Conservation (phyloP, 2,329 filamentous ascomycete genomes). For the Macrophomina phaseolina region DNA sequence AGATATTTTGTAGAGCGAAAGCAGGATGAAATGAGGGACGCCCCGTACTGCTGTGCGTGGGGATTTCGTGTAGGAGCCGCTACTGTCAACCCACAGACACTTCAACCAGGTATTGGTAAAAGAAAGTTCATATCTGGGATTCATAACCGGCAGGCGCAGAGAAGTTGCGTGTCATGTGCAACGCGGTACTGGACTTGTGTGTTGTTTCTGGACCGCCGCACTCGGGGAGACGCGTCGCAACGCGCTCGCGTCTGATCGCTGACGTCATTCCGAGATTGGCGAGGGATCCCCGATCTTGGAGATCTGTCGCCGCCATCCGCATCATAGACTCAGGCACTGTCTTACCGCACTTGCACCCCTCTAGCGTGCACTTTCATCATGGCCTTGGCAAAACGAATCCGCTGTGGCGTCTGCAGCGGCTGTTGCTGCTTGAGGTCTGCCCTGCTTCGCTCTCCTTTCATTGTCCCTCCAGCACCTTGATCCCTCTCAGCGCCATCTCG, state of each 20-base stretch:
- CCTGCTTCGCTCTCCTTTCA: background rate
- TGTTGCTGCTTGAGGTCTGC: background rate
- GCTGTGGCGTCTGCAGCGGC: slow-evolving; percentile 5
- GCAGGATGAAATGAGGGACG: no score
- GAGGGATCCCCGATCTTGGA: slow-evolving; percentile 7
- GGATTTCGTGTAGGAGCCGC: no score
- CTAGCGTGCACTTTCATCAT: slow-evolving; percentile 11
- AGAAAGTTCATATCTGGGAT: no score
- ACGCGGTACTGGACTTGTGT: background rate
- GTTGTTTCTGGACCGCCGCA: background rate
- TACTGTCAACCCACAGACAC: no score
- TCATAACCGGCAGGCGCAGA: no score
- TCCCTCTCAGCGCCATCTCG: background rate
- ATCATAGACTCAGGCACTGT: slow-evolving; percentile 20
- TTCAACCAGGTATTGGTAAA: no score
- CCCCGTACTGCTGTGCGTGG: no score
- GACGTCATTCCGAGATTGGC: slow-evolving; percentile 23
- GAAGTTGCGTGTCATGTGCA: no score
- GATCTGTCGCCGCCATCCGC: slow-evolving; percentile 18
- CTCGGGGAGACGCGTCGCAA: slow-evolving; percentile 8
- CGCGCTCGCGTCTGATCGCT: background rate
- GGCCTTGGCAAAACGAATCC: background rate
- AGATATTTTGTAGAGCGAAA: no score
- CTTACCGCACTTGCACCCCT: background rate
- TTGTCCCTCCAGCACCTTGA: background rate